Base-by-base conservation (phyloP, 2,329 filamentous ascomycete species). In the Cladobotryum mycophilum region DNA sequence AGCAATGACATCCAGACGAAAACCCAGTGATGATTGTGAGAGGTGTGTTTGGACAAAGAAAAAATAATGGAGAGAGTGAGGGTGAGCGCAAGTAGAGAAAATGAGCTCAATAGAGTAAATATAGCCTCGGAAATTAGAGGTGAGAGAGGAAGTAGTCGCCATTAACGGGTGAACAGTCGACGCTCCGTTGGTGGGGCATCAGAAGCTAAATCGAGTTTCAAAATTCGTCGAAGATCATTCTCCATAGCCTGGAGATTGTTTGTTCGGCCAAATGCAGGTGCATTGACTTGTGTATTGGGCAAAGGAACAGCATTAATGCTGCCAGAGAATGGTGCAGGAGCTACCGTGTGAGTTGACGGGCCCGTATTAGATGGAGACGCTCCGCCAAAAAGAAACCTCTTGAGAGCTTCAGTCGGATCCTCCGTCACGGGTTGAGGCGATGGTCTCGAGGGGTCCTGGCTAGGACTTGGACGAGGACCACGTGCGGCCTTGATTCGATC, bases 401-500 rank as follows among this genome's bases (percentile, higher is more conserved):
- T 84, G 20, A 83, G 62, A 44, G 77, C 77, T 55, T 82, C 78
- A 5, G 68, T 61, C 17, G 66, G 61, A 50, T 71, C 67, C 30
- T 63, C 64, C 18, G 55, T 54, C 18, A 52, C 43, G 41, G 45
- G 36, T 3, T 45, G 34, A 11, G 53, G 36, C 30, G 54, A 44
- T 47, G 51, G 51, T 18, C 51, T 52, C 22, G 44, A 43, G 14
- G 46, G 53, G 15, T 55, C 54, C 42, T 54, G 48, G n/a, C 47
- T 49, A 41, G 47, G 36, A 11, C 54, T 53, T 2, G 55, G 48
- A 12, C 57, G 62, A 48, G 61, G 56, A 11, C 68, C 65, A 15
- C 73, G 74, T 18, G 76, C 78, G 47, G 80, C 80, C 51, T 74
- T 75, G 52, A 85, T 82, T 41, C 81, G 77, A 53, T 84, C 79